Evolutionary conservation across 257 asterid species (phyloP), one percentile per base, ranked within the genome.

Genomic region (Ligustrum vulgare): DNA sequence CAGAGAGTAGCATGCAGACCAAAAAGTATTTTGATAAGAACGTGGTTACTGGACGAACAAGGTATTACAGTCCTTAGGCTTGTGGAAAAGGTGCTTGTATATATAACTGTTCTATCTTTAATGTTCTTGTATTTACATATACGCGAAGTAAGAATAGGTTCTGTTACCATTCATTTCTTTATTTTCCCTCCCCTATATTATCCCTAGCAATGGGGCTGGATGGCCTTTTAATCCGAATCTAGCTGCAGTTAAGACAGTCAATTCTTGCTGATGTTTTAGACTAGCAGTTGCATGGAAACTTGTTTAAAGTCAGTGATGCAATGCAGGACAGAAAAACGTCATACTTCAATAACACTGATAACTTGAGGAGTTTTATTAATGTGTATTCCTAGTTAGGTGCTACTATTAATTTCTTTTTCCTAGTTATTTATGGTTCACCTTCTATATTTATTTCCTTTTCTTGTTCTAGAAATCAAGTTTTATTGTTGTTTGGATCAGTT

Each of bases 41-140:
- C 84, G 84, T 85, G 81, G 87, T 86, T 68, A 83, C 87, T 79
- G 87, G 87, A 71, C 96, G 98, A 71, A 91, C 96, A 82, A 94
- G 98, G 98, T 94, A 75, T 28, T 28, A 28, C 31, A 28, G 31
- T 28, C 31, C 62, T 22, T 79, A 28, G 5, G 22, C 75, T 74
- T 78, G 69, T 58, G 70, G 58, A 23, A 32, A 36, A 62, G 49
- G n/a, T 68, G 70, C 63, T 34, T 67, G 31, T 28, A 18, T 70
- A 56, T 71, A 20, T 20, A n/a, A 36, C 20, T 71, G 36, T 39
- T 63, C 41, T 76, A 33, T 60, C 13, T 43, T 72, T 64, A 33
- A n/a, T 71, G 64, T 13, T 68, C 63, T 73, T 25, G 47, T 60
- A 13, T 41, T 22, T 74, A 67, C 77, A 35, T 69, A 71, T 47